These are phyloP conservation scores for Sphagnurus paluster DNA, from an alignment of 1,284 basidiomycete genomes.

Conservation along the genomic window DNA sequence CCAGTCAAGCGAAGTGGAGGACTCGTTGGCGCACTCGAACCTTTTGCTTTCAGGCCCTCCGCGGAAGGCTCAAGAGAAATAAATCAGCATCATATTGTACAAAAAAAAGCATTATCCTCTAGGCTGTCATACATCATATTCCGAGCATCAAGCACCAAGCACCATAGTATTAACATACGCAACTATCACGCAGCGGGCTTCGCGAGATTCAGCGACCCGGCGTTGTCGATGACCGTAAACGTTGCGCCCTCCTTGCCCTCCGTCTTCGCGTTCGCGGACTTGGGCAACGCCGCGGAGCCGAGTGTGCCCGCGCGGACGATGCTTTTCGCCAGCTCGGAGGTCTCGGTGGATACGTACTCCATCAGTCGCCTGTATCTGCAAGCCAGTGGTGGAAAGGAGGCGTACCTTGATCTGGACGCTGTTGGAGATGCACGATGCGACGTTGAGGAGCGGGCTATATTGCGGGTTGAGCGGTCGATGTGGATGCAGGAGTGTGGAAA, in stretches of 20 bases:
- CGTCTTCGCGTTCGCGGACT: slow-evolving; percentile 35
- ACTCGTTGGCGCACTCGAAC: too few species aligned
- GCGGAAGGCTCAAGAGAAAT: too few species aligned
- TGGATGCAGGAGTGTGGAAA: not conserved
- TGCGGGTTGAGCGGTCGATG: not conserved
- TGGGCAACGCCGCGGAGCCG: slow-evolving; percentile 41
- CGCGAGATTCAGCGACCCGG: slow-evolving; percentile 42
- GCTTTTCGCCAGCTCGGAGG: slow-evolving; percentile 43
- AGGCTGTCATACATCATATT: too few species aligned
- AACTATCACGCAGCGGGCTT: slow-evolving; percentile 24
- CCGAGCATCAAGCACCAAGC: too few species aligned
- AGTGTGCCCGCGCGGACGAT: slow-evolving; percentile 42
- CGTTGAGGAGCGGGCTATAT: slow-evolving; percentile 36
- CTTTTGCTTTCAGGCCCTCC: too few species aligned
- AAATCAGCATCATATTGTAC: too few species aligned
- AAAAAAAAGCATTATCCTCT: too few species aligned
- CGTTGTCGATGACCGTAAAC: slow-evolving; percentile 48
- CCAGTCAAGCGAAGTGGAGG: too few species aligned
- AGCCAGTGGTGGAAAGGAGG: not conserved
- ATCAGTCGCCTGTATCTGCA: not conserved
- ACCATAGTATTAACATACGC: not conserved
- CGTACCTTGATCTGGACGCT: slow-evolving; percentile 46
- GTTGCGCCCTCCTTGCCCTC: slow-evolving; percentile 31
- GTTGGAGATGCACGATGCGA: slow-evolving; percentile 38
- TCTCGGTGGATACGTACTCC: slow-evolving; percentile 31